Evolutionary conservation across 148 eudicot genomes (phyloP).

Genomic region (Nyssa sinensis): DNA sequence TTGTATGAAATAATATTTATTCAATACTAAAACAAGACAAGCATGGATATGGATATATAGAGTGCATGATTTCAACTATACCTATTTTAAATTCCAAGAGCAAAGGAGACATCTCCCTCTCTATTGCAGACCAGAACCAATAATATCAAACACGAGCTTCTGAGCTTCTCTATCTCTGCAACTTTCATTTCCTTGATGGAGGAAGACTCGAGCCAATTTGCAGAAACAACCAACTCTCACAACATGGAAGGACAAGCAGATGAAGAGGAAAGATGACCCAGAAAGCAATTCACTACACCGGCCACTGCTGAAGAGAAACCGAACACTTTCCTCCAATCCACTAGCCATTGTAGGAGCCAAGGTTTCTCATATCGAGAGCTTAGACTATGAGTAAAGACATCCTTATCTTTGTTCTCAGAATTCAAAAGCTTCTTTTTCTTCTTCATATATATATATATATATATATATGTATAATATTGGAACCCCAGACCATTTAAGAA

Average conservation of each 20-base stretch:
- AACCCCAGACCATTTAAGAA: no score
- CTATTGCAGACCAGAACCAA: background rate
- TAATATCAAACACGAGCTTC: background rate
- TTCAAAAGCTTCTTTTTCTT: background rate
- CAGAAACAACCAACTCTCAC: slow-evolving; percentile 18
- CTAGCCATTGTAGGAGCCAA: slow-evolving; percentile 81
- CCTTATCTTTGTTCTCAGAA: background rate
- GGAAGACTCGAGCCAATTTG: slow-evolving; percentile 22
- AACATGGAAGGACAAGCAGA: slow-evolving; percentile 32
- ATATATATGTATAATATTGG: background rate
- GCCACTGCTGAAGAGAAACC: slow-evolving; percentile 57
- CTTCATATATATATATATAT: background rate
- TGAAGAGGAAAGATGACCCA: slow-evolving; percentile 47
- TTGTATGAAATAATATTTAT: background rate
- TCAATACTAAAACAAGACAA: background rate
- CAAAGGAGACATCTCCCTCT: background rate
- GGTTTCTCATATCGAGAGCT: slow-evolving; percentile 79
- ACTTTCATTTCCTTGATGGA: slow-evolving; percentile 21
- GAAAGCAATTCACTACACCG: slow-evolving; percentile 44
- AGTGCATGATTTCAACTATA: background rate
- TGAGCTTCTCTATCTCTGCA: background rate
- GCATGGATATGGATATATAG: background rate
- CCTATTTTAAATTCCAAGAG: background rate
- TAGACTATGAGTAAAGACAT: slow-evolving; percentile 72
- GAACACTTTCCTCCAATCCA: slow-evolving; percentile 65